A percentile compares a stretch with the other conserved stretches of the same genome.
These are phyloP conservation scores for Trypanosoma congolense DNA, from an alignment of 208 protist species.

Conservation along the genomic window DNA sequence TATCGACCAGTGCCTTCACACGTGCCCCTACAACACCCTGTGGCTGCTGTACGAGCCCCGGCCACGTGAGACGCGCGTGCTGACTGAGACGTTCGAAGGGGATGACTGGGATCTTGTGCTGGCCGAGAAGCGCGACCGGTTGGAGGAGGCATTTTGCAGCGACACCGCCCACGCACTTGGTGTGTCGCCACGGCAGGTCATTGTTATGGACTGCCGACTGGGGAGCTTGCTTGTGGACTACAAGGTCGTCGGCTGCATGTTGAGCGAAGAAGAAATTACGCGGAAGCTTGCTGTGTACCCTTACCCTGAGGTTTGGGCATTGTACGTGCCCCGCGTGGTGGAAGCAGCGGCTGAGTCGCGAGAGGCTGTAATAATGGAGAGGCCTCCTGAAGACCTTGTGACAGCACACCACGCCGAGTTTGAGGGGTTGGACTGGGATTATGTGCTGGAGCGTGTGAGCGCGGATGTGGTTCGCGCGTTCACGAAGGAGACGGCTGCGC, in stretches of 20 bases:
- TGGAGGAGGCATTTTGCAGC: constrained; percentile 4
- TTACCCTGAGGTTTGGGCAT: constrained; percentile 1
- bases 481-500: not conserved
- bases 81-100: constrained; percentile 1
- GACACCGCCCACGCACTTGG: not conserved
- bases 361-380: not conserved
- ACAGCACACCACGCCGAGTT: constrained; percentile 38
- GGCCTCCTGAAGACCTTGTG: not conserved
- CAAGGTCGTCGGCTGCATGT: not conserved
- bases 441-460: not conserved
- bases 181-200: not conserved
- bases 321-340: constrained; percentile 1
- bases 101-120: constrained; percentile 4
- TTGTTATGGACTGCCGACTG: not conserved
- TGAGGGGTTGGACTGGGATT: constrained; percentile 36
- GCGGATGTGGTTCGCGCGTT: not conserved
- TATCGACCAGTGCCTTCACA: not conserved
- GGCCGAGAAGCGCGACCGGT: not conserved
- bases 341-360: not conserved
- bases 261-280: not conserved
- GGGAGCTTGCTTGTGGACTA: not conserved
- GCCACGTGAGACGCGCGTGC: not conserved
- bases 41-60: constrained; percentile 1
- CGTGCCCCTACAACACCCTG: constrained; percentile 1
- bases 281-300: not conserved